These are phyloP conservation scores for Diutina ranongensis DNA, from an alignment of 1,139 yeast species.

Conservation along the genomic window DNA sequence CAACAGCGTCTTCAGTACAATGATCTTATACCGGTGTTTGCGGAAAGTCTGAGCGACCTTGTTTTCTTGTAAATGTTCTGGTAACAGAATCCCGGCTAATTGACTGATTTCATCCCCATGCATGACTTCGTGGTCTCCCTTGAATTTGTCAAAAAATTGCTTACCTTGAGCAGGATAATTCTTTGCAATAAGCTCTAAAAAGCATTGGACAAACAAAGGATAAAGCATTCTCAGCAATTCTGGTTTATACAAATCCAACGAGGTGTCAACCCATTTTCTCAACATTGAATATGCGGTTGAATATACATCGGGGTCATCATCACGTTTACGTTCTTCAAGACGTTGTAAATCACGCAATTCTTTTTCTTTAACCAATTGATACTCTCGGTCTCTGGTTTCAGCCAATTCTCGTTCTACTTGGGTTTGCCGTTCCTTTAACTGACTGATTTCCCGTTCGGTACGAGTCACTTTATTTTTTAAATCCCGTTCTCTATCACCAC, in stretches of 20 bases:
- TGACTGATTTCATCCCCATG: constrained; percentile 72
- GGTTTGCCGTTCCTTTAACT: constrained; percentile 25
- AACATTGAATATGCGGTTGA: constrained; percentile 69
- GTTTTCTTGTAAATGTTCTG: constrained; percentile 76
- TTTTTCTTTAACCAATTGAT: constrained; percentile 28
- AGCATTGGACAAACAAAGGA: constrained; percentile 86
- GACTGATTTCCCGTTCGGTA: constrained; percentile 22
- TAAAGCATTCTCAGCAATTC: constrained; percentile 75
- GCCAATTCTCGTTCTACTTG: constrained; percentile 28
- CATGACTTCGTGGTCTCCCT: constrained; percentile 59
- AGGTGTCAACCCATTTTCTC: constrained; percentile 83
- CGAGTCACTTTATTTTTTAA: not conserved
- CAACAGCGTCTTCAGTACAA: constrained; percentile 75
- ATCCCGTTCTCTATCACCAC: constrained; percentile 1
- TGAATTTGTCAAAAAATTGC: constrained; percentile 62
- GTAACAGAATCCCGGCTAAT: constrained; percentile 62
- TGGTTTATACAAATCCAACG: constrained; percentile 84
- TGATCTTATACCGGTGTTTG: constrained; percentile 59
- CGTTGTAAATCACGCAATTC: constrained; percentile 31
- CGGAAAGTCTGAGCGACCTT: constrained; percentile 70
- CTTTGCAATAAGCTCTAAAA: constrained; percentile 63
- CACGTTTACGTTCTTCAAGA: constrained; percentile 28
- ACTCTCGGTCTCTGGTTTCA: constrained; percentile 31
- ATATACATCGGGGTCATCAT: constrained; percentile 58
- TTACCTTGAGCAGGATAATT: constrained; percentile 53